Percentiles rank a stretch among this genome's conserved stretches.
These are phyloP conservation scores for Trichothecium roseum DNA, from an alignment of 2,329 filamentous ascomycete species.

Conservation along the genomic window DNA sequence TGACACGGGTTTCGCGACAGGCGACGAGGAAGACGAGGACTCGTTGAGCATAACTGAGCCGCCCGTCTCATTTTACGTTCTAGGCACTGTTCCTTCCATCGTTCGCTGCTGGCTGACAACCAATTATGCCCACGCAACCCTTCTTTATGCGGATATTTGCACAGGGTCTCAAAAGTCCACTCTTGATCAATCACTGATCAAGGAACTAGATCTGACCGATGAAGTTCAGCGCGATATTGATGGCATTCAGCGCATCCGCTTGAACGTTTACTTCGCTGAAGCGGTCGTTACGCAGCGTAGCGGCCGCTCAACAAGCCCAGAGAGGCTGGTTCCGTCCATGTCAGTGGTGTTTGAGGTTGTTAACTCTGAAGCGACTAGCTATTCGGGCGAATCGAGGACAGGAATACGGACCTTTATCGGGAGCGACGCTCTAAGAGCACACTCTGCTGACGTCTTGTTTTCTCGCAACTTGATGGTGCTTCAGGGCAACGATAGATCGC, in stretches of 20 bases:
- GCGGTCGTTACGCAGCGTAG: slow-evolving; percentile 71
- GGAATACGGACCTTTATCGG: slow-evolving; percentile 77
- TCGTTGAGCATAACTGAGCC: slow-evolving; percentile 63
- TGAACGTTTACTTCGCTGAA: slow-evolving; percentile 84
- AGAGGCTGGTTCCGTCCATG: slow-evolving; percentile 62
- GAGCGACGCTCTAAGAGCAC: slow-evolving; percentile 74
- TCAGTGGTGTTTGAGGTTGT: slow-evolving; percentile 68
- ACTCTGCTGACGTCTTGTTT: slow-evolving; percentile 84
- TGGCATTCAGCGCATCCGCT: slow-evolving; percentile 57
- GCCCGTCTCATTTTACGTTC: slow-evolving; percentile 72
- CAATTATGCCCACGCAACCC: slow-evolving; percentile 78
- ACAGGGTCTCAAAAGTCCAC: slow-evolving; percentile 83
- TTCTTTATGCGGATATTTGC: slow-evolving; percentile 87
- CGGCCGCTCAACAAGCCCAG: slow-evolving; percentile 62
- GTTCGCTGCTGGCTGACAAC: slow-evolving; percentile 92
- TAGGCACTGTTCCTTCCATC: slow-evolving; percentile 86
- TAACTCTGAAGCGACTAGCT: slow-evolving; percentile 36
- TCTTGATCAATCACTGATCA: slow-evolving; percentile 65
- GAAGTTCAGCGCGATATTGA: slow-evolving; percentile 56
- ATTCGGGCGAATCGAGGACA: neutral
- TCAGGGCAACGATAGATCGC: slow-evolving; percentile 77
- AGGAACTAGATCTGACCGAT: slow-evolving; percentile 60
- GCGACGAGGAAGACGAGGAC: slow-evolving; percentile 54
- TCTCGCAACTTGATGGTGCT: slow-evolving; percentile 85
- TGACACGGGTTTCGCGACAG: slow-evolving; percentile 56